Conservation (phyloP, 306 rosid species). For the Dalbergia cochinchinensis region DNA sequence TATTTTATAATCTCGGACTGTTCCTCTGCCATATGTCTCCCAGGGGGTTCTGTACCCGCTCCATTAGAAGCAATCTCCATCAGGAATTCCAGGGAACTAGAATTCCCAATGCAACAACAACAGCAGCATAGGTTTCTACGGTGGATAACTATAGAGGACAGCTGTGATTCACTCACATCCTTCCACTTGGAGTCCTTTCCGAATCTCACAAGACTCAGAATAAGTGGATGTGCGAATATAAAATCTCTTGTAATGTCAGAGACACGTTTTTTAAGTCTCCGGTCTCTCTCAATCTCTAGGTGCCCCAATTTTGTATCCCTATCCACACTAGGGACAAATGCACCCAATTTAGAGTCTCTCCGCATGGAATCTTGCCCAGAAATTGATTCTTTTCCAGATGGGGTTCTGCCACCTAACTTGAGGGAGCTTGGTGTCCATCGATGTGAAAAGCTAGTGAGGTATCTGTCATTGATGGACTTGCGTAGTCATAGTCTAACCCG, state of each 20-base stretch:
- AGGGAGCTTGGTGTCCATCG: not conserved
- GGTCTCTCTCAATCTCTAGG: accelerated
- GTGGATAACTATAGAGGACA: accelerated
- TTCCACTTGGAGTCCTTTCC: conserved; percentile 4
- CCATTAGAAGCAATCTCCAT: not conserved
- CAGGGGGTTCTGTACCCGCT: not conserved
- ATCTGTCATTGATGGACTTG: not conserved
- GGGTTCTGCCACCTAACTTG: conserved; percentile 5
- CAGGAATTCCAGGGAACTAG: not conserved
- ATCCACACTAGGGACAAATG: not conserved
- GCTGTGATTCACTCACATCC: conserved; percentile 5
- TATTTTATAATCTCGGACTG: not conserved
- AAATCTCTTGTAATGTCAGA: not conserved
- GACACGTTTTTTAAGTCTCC: not conserved
- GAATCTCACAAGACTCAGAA: not conserved
- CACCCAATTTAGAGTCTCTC: not conserved
- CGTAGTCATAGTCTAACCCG: not conserved
- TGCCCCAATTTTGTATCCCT: conserved; percentile 27
- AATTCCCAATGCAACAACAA: not conserved
- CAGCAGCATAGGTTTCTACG: not conserved
- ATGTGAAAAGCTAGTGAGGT: not conserved
- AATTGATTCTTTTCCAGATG: conserved; percentile 20
- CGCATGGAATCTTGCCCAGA: not conserved
- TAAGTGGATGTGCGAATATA: not conserved
- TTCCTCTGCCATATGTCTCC: not conserved